Conservation (phyloP, 768 basidiomycete species). For the Boletellus sp. region DNA sequence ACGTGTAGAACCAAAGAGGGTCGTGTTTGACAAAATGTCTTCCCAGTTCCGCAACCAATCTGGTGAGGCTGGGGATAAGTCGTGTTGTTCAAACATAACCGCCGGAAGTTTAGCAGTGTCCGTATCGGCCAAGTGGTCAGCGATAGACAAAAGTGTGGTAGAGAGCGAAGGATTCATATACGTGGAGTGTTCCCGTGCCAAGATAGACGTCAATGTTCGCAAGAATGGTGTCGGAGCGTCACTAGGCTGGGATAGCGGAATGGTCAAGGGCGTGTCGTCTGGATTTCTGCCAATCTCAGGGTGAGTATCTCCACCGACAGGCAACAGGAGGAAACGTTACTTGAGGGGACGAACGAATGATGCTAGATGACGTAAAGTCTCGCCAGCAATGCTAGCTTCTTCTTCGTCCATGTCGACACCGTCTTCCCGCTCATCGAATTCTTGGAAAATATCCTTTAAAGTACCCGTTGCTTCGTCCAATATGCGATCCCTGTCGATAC, state of each 20-base stretch:
- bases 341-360: slow-evolving; percentile 55
- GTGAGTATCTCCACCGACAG: slow-evolving; percentile 3
- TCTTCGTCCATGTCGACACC: slow-evolving; percentile 56
- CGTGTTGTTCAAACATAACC: slow-evolving; percentile 63
- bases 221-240: slow-evolving; percentile 60
- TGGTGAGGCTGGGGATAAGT: slow-evolving; percentile 66
- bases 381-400: slow-evolving; percentile 62
- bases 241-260: slow-evolving; percentile 53
- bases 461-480: slow-evolving; percentile 68
- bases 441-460: slow-evolving; percentile 69
- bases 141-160: slow-evolving; percentile 58
- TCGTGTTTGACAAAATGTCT: slow-evolving; percentile 48
- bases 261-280: slow-evolving; percentile 42
- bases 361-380: slow-evolving; percentile 55
- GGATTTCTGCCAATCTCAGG: slow-evolving; percentile 34
- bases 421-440: slow-evolving; percentile 65
- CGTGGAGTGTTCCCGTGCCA: slow-evolving; percentile 58
- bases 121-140: slow-evolving; percentile 64
- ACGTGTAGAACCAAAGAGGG: slow-evolving; percentile 39
- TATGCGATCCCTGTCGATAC: slow-evolving; percentile 48
- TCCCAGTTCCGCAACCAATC: slow-evolving; percentile 72
- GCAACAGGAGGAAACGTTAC: slow-evolving; percentile 37
- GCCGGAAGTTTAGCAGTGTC: slow-evolving; percentile 62
- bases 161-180: slow-evolving; percentile 61
- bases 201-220: slow-evolving; percentile 55